Conservation (phyloP, 805 yeast species). For the Myxozyma neotropica region DNA sequence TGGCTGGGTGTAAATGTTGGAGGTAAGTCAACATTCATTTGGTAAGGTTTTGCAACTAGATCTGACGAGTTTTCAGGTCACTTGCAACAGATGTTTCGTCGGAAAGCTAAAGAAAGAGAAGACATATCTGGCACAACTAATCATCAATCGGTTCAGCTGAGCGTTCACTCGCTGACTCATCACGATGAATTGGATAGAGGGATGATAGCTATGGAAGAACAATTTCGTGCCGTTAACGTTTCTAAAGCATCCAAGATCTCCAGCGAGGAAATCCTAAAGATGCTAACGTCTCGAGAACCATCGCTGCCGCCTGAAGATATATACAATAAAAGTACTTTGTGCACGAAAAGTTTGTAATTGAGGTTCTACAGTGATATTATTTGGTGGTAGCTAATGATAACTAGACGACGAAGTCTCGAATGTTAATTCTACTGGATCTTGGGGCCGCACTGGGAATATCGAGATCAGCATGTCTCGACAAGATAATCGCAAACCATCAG, state of each 20-base stretch:
- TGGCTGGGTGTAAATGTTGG: slow-evolving; percentile 9
- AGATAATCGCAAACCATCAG: background rate
- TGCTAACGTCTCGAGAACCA: too few species aligned
- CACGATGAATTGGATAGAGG: too few species aligned
- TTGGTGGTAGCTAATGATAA: background rate
- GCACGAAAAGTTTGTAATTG: too few species aligned
- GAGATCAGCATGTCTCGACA: background rate
- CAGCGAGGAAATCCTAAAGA: background rate
- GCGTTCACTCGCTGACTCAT: too few species aligned
- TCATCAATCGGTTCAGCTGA: too few species aligned
- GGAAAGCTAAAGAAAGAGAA: slow-evolving; percentile 6
- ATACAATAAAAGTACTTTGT: too few species aligned
- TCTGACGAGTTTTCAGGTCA: slow-evolving; percentile 1
- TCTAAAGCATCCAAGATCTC: background rate
- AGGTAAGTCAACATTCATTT: slow-evolving; percentile 1
- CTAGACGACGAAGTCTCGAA: background rate
- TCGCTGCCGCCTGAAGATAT: too few species aligned
- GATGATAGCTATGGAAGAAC: too few species aligned
- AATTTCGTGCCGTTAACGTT: too few species aligned
- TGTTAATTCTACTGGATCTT: background rate
- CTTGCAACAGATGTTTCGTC: slow-evolving; percentile 10
- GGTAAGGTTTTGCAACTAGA: too few species aligned
- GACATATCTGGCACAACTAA: background rate
- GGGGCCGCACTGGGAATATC: background rate
- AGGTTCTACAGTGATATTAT: too few species aligned